A percentile compares a stretch with the other conserved stretches of the same genome.
Conservation (phyloP, 164 flowering plant genomes). For the Malania oleifera region DNA sequence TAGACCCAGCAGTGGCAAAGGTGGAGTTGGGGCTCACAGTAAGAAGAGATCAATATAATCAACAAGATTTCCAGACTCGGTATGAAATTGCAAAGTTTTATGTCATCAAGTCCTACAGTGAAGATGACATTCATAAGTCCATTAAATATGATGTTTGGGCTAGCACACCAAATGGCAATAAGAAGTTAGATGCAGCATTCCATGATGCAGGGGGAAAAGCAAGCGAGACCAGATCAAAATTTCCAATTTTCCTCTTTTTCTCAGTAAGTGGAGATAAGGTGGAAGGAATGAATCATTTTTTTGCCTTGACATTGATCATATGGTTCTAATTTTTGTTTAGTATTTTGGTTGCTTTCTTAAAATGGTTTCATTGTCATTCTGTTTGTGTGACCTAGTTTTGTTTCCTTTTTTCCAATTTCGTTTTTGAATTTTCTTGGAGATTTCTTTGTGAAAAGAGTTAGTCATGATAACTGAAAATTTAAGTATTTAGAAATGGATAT, state of each 20-base stretch:
- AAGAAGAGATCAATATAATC: constrained; percentile 53
- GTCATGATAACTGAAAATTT: too few relatives aligned
- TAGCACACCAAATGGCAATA: constrained; percentile 78
- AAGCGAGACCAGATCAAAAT: constrained; percentile 30
- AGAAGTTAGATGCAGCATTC: constrained; percentile 73
- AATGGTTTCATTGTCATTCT: too few relatives aligned
- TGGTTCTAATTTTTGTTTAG: too few relatives aligned
- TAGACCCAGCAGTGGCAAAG: constrained; percentile 22
- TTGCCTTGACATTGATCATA: too few relatives aligned
- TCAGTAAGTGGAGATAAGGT: constrained; percentile 71
- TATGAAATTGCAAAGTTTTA: constrained; percentile 71
- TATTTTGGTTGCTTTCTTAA: too few relatives aligned
- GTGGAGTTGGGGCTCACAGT: constrained; percentile 25
- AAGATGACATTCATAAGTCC: constrained; percentile 76
- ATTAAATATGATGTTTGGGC: constrained; percentile 87
- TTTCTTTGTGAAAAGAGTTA: too few relatives aligned
- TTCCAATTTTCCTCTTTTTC: constrained; percentile 82
- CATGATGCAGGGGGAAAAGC: constrained; percentile 43
- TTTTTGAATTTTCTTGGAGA: too few relatives aligned
- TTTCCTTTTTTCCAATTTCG: too few relatives aligned
- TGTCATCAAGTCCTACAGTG: constrained; percentile 79
- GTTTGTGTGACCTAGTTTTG: too few relatives aligned
- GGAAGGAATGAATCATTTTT: too few relatives aligned
- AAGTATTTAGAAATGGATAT: too few relatives aligned
- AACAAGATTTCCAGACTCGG: constrained; percentile 47